Conservation (phyloP, 495 filamentous ascomycete genomes). For the Aspergillus diversus region DNA sequence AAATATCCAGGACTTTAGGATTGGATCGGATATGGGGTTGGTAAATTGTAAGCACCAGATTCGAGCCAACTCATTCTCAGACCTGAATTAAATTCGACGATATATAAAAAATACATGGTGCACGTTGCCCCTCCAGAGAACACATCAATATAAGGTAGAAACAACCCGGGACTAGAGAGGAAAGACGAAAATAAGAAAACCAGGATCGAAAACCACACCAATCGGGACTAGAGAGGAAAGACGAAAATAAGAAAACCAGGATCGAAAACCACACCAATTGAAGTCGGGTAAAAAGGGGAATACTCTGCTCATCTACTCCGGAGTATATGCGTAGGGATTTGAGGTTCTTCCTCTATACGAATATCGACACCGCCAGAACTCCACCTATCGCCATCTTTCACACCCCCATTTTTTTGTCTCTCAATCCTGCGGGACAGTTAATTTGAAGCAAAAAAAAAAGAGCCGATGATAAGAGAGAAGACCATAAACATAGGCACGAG, state of each 20-base stretch:
- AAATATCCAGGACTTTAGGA: no score
- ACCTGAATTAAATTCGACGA: no score
- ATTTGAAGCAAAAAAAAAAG: not conserved
- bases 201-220: not conserved
- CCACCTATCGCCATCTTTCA: not conserved
- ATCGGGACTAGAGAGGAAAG: not conserved
- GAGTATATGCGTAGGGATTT: no score
- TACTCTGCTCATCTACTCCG: not conserved
- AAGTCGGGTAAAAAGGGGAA: not conserved
- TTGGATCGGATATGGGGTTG: no score
- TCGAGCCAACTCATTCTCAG: no score
- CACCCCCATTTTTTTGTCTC: not conserved
- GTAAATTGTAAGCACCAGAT: no score
- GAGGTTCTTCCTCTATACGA: no score
- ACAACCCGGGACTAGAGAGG: not conserved
- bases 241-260: not conserved
- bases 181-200: not conserved
- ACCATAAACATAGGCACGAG: not conserved
- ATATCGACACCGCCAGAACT: not conserved
- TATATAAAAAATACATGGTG: no score
- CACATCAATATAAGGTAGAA: not conserved
- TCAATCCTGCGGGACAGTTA: not conserved
- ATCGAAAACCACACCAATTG: not conserved
- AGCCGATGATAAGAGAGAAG: not conserved
- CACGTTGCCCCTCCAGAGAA: no score